Conservation (phyloP, 2,329 filamentous ascomycete genomes). For the Pseudocercospora eumusae region DNA sequence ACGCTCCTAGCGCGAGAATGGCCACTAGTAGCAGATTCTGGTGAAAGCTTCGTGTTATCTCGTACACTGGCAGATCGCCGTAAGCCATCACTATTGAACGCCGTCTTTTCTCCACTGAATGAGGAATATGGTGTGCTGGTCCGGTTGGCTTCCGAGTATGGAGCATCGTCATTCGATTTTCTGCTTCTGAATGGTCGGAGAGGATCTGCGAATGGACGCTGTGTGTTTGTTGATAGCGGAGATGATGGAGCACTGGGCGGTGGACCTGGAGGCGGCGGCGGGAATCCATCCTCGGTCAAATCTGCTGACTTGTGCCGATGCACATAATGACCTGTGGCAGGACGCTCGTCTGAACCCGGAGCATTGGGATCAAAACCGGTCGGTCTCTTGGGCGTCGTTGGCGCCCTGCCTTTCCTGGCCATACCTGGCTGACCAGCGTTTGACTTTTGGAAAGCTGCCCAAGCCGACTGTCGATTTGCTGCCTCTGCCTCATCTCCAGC, state of each 20-base stretch:
- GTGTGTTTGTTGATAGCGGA: conserved; percentile 36
- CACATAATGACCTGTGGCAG: conserved; percentile 45
- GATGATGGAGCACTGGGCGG: conserved; percentile 42
- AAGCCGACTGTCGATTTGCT: conserved; percentile 41
- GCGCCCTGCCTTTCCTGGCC: conserved; percentile 40
- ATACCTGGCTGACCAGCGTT: conserved; percentile 38
- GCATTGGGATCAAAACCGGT: conserved; percentile 60
- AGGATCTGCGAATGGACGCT: conserved; percentile 44
- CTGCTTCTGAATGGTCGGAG: conserved; percentile 41
- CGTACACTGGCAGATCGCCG: conserved; percentile 57
- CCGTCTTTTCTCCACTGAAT: conserved; percentile 58
- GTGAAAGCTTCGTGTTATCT: conserved; percentile 41
- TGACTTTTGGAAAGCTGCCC: conserved; percentile 35
- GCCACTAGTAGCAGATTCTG: conserved; percentile 32
- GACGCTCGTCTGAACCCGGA: conserved; percentile 61
- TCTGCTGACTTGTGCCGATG: conserved; percentile 37
- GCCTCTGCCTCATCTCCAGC: conserved; percentile 21
- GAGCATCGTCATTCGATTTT: conserved; percentile 38
- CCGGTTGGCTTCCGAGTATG: conserved; percentile 51
- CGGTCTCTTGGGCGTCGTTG: conserved; percentile 50
- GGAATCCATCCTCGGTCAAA: conserved; percentile 31
- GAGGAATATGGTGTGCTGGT: conserved; percentile 58
- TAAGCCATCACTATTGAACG: conserved; percentile 54
- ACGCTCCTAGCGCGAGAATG: conserved; percentile 31
- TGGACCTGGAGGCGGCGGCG: conserved; percentile 42